Evolutionary conservation across 306 rosid genomes (phyloP), one percentile per base, ranked within the genome.

Genomic region (Senna siamea): DNA sequence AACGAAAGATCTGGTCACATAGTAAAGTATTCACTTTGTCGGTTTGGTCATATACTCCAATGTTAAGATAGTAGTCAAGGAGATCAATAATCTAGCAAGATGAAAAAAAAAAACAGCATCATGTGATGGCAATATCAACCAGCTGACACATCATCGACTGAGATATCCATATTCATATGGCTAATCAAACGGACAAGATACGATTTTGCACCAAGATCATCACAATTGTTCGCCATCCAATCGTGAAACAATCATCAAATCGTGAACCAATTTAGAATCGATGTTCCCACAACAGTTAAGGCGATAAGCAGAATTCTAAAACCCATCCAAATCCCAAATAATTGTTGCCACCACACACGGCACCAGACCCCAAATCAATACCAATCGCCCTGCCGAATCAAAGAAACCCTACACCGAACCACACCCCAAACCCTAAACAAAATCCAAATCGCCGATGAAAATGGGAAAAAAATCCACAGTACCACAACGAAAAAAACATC

Each of bases 341-440:
- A 35, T 57, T 44, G 47, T 67, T 40, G 15, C 4, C 32, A 3
- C 7, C 22, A 48, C 13, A 18, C 8, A 53, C 30, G 34, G 5
- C 22, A 53, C 40, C 56, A 9, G 78, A 63, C 41, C 61, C 79
- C 38, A 58, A 77, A 85, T 83, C 83, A 79, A 62, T 47, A 78
- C 72, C 60, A 80, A 75, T 66, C 57, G 63, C 2, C 56, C 64
- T n/a, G 41, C 17, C 74, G 71, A 84, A 62, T 62, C 23, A 67
- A 63, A 66, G 53, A 79, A 69, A 77, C 75, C 83, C 80, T 58
- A 77, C 51, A 75, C 69, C 75, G 46, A 83, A 76, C 76, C 82
- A 82, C 76, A 78, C 75, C 63, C 71, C 73, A 50, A 76, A 23
- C 65, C 78, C 70, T n/a, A 46, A 32, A 35, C 19, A 66, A 53